Evolutionary conservation across 139 green algal genomes (phyloP), one percentile per base, ranked within the genome.

Genomic region (Ettlia oleoabundans): DNA sequence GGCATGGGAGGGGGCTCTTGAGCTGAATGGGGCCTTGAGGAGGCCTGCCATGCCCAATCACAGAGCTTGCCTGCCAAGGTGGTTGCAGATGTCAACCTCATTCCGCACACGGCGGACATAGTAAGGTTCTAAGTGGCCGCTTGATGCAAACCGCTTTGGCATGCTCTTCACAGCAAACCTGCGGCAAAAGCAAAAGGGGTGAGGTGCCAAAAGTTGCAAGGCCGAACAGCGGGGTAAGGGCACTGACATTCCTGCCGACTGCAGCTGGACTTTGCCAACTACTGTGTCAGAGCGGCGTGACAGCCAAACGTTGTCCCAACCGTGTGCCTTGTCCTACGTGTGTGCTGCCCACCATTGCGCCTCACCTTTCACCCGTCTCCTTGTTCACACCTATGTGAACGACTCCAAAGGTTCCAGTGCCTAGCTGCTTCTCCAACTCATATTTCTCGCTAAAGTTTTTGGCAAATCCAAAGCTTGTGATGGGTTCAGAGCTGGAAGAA

Each of bases 161-260:
- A 95, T 93, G 21, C 79, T 84, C 65, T 96, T 96, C 40, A 95
- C 92, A 7, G 93, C 92, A 84, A 85, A 89, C 72, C 91, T 93
- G 92, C n/a, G 21, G n/a, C 15, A 24, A 24, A 24, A 24, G 58
- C 58, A 19, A 66, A 6, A 66, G 58, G 58, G 21, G 58, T 58
- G 47, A 10, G 13, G 13, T 30, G 58, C 13, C 18, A 58, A 15
- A 58, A 58, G 47, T 15, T 58, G 58, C 58, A 67, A 21, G 24
- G n/a, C n/a, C n/a, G n/a, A n/a, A n/a, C n/a, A n/a, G n/a, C n/a
- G n/a, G n/a, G n/a, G n/a, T n/a, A n/a, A n/a, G n/a, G n/a, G n/a
- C n/a, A n/a, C n/a, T n/a, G 15, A 32, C 58, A 32, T 15, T 32
- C 26, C 15, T 10, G 58, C 58, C 22, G 58, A 7, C 7, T 21